phyloP scores from a whole-genome alignment of 2,329 filamentous ascomycete genomes.

The Epichloe gansuensis region DNA sequence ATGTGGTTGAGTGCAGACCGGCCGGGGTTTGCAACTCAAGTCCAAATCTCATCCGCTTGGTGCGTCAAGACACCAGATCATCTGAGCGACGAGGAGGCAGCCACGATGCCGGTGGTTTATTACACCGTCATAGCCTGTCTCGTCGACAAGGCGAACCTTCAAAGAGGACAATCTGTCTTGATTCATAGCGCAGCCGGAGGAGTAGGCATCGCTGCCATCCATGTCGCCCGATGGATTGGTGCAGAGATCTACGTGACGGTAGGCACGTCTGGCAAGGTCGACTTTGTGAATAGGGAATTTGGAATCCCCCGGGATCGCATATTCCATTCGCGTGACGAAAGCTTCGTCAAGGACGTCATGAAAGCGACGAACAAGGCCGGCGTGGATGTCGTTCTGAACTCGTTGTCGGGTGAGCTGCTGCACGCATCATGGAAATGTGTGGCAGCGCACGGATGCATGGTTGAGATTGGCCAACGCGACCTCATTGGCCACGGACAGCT shows the following conservation, averaged over 20 bases:
- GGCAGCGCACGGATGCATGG: slow-evolving; percentile 16
- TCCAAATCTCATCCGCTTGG: neutral
- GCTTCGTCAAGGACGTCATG: slow-evolving; percentile 18
- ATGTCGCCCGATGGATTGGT: neutral
- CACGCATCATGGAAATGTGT: slow-evolving; percentile 19
- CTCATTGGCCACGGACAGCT: neutral
- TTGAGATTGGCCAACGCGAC: neutral
- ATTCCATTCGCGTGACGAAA: slow-evolving; percentile 18
- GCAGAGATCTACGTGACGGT: neutral
- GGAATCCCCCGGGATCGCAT: slow-evolving; percentile 10
- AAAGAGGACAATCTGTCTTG: too few species aligned
- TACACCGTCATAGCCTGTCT: neutral
- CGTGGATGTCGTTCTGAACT: slow-evolving; percentile 25
- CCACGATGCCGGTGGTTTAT: neutral
- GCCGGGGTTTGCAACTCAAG: too few species aligned
- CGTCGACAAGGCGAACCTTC: too few species aligned
- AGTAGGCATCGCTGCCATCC: too few species aligned
- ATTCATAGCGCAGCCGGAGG: too few species aligned
- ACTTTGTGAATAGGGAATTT: neutral
- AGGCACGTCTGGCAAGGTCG: neutral
- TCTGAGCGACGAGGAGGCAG: neutral
- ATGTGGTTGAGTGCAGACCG: neutral
- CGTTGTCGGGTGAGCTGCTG: slow-evolving; percentile 20
- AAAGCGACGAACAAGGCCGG: slow-evolving; percentile 17
- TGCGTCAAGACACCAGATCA: neutral